phyloP scores from a whole-genome alignment of 2,329 filamentous ascomycete species.

The Lithohypha guttulata region DNA sequence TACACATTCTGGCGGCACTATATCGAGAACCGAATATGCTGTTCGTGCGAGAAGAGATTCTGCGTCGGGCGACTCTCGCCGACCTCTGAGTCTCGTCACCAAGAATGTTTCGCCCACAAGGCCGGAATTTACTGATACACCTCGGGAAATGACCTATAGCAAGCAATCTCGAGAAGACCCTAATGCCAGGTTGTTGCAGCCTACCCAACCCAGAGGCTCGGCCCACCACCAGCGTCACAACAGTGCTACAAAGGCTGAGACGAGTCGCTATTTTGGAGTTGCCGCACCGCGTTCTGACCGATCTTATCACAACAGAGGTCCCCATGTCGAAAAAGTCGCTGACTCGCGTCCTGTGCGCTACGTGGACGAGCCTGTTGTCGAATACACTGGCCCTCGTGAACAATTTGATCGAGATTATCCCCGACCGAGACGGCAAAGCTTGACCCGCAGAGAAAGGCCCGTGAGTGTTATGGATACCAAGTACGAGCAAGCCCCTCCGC shows the following conservation, averaged over 20 bases:
- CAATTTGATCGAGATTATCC: conserved; percentile 38
- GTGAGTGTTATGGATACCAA: conserved; percentile 17
- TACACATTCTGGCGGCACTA: conserved; percentile 13
- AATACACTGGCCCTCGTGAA: conserved; percentile 38
- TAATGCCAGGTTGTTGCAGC: conserved; percentile 14
- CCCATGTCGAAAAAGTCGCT: conserved; percentile 5
- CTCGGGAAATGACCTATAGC: not conserved
- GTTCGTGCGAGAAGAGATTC: conserved; percentile 21
- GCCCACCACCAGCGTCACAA: conserved; percentile 18
- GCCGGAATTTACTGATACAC: not conserved
- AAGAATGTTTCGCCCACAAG: conserved; percentile 17
- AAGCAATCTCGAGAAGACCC: conserved; percentile 12
- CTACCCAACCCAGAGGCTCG: conserved; percentile 11
- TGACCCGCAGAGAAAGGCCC: conserved; percentile 22
- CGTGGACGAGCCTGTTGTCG: conserved; percentile 26
- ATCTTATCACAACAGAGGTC: conserved; percentile 3
- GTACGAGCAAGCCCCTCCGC: conserved; percentile 14
- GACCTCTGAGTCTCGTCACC: conserved; percentile 18
- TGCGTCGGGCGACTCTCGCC: conserved; percentile 14
- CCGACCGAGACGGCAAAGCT: conserved; percentile 24
- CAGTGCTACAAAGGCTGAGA: conserved; percentile 19
- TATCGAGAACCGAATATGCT: conserved; percentile 20
- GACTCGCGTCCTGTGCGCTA: conserved; percentile 5
- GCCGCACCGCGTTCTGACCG: not conserved
- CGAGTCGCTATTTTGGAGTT: conserved; percentile 9